Conservation (phyloP, 805 yeast genomes). For the Saccharomycopsis sp. region DNA sequence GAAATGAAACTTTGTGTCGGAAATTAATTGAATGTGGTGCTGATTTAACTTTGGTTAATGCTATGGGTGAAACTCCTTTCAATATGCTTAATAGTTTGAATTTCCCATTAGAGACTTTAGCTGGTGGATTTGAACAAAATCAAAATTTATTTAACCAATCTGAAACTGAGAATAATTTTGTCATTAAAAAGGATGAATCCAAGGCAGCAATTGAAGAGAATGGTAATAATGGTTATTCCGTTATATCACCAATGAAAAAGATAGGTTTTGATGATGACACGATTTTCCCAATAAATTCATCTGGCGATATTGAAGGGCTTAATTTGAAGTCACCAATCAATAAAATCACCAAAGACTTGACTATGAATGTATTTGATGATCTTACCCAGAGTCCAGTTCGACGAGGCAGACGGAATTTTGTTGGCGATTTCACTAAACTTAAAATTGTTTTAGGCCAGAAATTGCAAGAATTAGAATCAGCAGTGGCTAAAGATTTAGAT, state of each 20-base stretch:
- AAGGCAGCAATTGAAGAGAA: not conserved
- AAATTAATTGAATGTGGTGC: conserved; percentile 40
- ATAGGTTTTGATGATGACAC: conserved; percentile 8
- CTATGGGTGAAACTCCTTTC: conserved; percentile 28
- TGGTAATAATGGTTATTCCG: not conserved
- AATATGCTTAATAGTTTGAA: conserved; percentile 8
- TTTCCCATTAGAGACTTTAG: not conserved
- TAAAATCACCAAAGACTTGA: conserved; percentile 1
- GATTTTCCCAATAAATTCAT: not conserved
- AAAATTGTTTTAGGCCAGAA: not conserved
- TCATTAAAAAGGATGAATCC: not conserved
- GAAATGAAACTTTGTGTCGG: conserved; percentile 39
- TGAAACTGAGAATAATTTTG: not conserved
- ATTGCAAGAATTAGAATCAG: conserved; percentile 1
- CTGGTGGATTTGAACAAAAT: not conserved
- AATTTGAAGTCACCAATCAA: conserved; percentile 3
- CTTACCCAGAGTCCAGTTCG: not conserved
- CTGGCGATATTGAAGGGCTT: not conserved
- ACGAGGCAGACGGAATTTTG: no score
- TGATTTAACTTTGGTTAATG: conserved; percentile 22
- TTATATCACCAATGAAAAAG: conserved; percentile 10
- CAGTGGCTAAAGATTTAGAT: not conserved
- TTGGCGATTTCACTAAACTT: not conserved
- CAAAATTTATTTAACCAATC: not conserved
- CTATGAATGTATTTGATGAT: conserved; percentile 6